Evolutionary conservation across 805 yeast genomes (phyloP).

Genomic region (Candida khao-thaluensis): DNA sequence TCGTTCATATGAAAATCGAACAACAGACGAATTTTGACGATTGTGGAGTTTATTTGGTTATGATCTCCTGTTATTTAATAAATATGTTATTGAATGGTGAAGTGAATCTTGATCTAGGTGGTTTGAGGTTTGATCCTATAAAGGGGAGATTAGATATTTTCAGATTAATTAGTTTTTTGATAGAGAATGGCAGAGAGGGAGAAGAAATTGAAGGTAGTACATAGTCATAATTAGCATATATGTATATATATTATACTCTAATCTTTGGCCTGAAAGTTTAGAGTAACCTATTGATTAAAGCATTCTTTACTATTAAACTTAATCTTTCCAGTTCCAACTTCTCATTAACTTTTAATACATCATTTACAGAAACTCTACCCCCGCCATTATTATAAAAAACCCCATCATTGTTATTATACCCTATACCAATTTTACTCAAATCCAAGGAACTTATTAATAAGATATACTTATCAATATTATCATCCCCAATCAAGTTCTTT

Average conservation of each 20-base stretch:
- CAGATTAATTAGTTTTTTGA: constrained; percentile 19
- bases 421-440: constrained; percentile 13
- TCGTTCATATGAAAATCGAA: constrained; percentile 38
- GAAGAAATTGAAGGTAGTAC: neutral
- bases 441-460: constrained; percentile 12
- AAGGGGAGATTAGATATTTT: constrained; percentile 46
- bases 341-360: constrained; percentile 4
- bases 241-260: no score
- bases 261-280: no score
- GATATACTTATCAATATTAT: constrained; percentile 9
- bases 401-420: constrained; percentile 11
- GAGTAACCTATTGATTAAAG: constrained; percentile 9
- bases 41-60: constrained; percentile 53
- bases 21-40: constrained; percentile 68
- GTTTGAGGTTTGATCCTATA: constrained; percentile 46
- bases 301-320: constrained; percentile 11
- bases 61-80: constrained; percentile 37
- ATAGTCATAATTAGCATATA: no score
- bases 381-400: constrained; percentile 12
- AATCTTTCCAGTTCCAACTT: constrained; percentile 9
- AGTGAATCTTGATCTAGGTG: constrained; percentile 39
- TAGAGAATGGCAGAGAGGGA: neutral
- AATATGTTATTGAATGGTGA: constrained; percentile 25
- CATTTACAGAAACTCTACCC: neutral
- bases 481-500: constrained; percentile 5